Percentiles rank a stretch among this genome's conserved stretches.
These are phyloP conservation scores for Bretziella fagacearum DNA, from an alignment of 2,329 filamentous ascomycete species.

Conservation along the genomic window DNA sequence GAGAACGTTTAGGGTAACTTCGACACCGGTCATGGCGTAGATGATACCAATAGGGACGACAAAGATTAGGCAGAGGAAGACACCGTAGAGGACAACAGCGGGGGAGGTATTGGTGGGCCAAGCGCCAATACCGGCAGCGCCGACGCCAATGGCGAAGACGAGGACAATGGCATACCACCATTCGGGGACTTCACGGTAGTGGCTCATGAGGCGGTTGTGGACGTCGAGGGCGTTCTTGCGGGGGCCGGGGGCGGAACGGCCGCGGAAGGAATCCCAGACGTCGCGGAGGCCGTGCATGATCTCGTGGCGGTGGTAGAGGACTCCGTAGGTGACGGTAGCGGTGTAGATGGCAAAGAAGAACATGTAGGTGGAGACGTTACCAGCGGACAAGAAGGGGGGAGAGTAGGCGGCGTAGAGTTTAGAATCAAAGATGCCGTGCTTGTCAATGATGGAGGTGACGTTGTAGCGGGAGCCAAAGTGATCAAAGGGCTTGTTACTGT, in stretches of 20 bases:
- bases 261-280: constrained; percentile 29
- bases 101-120: constrained; percentile 35
- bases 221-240: constrained; percentile 22
- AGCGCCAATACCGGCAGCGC: constrained; percentile 29
- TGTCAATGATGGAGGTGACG: constrained; percentile 26
- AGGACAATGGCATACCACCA: constrained; percentile 36
- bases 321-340: constrained; percentile 32
- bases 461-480: constrained; percentile 32
- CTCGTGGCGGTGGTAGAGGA: constrained; percentile 35
- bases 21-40: constrained; percentile 35
- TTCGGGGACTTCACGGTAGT: constrained; percentile 30
- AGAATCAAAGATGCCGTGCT: constrained; percentile 28
- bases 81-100: constrained; percentile 34
- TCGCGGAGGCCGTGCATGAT: constrained; percentile 33
- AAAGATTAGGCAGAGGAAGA: constrained; percentile 32
- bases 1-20: constrained; percentile 35
- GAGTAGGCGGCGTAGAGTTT: constrained; percentile 33
- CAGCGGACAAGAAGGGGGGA: constrained; percentile 33
- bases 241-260: constrained; percentile 15
- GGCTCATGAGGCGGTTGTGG: constrained; percentile 19
- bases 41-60: constrained; percentile 36
- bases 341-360: constrained; percentile 40
- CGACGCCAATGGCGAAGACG: constrained; percentile 28
- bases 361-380: constrained; percentile 34
- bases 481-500: constrained; percentile 34